Conservation (phyloP, 2,329 filamentous ascomycete species). For the Fusarium mundagurra region DNA sequence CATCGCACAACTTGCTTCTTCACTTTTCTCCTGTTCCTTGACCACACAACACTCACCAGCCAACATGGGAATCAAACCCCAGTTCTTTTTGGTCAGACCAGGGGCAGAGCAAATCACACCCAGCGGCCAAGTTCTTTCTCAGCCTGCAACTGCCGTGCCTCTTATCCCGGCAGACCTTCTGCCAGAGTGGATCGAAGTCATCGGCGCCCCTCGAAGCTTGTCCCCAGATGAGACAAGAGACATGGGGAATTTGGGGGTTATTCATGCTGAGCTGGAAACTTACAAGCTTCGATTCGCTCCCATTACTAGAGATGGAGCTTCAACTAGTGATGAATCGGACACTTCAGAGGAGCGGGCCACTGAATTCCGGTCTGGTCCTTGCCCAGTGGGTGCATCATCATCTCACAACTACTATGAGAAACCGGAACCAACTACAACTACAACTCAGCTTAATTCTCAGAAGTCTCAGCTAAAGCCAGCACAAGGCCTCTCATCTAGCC, state of each 20-base stretch:
- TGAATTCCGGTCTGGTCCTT: not conserved
- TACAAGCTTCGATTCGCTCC: conserved; percentile 32
- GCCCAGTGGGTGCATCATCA: not conserved
- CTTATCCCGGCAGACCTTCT: conserved; percentile 65
- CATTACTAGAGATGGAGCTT: not conserved
- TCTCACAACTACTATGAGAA: not conserved
- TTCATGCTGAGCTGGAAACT: conserved; percentile 33
- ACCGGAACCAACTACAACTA: not conserved
- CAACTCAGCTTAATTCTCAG: not conserved
- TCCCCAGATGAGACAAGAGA: conserved; percentile 49
- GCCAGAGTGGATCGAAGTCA: conserved; percentile 56
- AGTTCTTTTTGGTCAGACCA: conserved; percentile 57
- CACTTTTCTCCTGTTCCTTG: not conserved
- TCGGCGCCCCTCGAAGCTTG: conserved; percentile 56
- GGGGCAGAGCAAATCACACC: conserved; percentile 38
- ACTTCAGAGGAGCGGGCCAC: not conserved
- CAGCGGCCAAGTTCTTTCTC: conserved; percentile 32
- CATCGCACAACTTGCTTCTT: not conserved
- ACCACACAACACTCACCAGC: not conserved
- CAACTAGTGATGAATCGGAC: not conserved
- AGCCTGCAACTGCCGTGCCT: conserved; percentile 56
- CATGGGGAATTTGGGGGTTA: conserved; percentile 52
- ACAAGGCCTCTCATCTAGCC: conserved; percentile 28
- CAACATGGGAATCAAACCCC: conserved; percentile 40
- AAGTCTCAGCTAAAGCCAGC: not conserved